Evolutionary conservation across 108 stramenopile genomes (phyloP).

Genomic region (Heterococcus sp.): DNA sequence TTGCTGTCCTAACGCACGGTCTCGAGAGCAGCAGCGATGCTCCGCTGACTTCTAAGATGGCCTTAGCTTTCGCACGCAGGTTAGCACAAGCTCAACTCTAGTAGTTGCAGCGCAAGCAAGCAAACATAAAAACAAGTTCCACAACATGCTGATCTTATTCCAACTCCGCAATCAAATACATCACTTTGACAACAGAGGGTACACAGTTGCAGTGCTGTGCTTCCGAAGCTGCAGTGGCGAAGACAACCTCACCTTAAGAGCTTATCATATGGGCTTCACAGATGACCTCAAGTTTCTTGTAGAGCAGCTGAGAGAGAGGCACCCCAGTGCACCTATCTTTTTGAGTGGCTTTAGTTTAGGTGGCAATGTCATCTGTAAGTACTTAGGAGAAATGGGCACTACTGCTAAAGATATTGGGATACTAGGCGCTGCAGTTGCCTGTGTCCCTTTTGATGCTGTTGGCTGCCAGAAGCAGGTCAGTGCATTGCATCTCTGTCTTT

Average conservation of each 20-base stretch:
- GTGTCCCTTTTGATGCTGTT: constrained; percentile 6
- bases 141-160: not conserved
- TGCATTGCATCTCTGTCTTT: not conserved
- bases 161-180: not conserved
- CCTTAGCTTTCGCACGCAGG: constrained; percentile 7
- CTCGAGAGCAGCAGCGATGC: constrained; percentile 38
- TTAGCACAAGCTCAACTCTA: not conserved
- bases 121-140: too few relatives aligned
- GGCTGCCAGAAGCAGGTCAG: constrained; percentile 24
- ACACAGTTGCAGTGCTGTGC: constrained; percentile 59
- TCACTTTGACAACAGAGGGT: constrained; percentile 22
- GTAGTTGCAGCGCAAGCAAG: too few relatives aligned
- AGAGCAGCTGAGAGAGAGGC: not conserved
- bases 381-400: not conserved
- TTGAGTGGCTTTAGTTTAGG: not conserved
- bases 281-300: not conserved
- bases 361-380: not conserved
- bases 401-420: not conserved
- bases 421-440: too few relatives aligned
- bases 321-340: not conserved
- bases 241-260: constrained; percentile 64
- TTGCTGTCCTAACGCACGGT: constrained; percentile 37
- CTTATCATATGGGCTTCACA: constrained; percentile 51
- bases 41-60: constrained; percentile 32
- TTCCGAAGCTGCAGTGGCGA: constrained; percentile 78